These are phyloP conservation scores for Boletus subcaerulescens DNA, from an alignment of 768 basidiomycete species.

Conservation along the genomic window DNA sequence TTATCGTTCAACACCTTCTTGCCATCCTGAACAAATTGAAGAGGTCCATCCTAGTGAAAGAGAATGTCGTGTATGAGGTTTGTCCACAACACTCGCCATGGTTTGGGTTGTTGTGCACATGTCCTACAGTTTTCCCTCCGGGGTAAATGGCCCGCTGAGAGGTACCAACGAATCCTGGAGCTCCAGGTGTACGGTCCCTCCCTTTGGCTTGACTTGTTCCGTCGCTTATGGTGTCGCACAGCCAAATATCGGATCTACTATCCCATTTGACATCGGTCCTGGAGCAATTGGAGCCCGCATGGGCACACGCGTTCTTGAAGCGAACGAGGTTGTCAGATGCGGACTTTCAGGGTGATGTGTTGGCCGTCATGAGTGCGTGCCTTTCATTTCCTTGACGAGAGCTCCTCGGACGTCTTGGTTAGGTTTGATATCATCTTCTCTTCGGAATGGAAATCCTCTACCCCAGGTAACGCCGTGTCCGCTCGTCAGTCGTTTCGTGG, in stretches of 20 bases:
- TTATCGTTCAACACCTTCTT: constrained; percentile 63
- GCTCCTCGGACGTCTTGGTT: not conserved
- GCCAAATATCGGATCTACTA: constrained; percentile 66
- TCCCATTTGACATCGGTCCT: constrained; percentile 74
- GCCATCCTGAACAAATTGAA: constrained; percentile 74
- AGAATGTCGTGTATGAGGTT: constrained; percentile 69
- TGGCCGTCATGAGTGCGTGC: constrained; percentile 72
- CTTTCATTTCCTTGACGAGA: not conserved
- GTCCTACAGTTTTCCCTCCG: constrained; percentile 61
- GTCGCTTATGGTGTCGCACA: constrained; percentile 26
- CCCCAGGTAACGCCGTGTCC: constrained; percentile 88
- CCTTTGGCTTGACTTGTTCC: not conserved
- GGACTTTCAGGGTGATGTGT: constrained; percentile 79
- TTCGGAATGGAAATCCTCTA: constrained; percentile 70
- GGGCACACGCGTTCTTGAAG: constrained; percentile 73
- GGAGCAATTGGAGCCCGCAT: constrained; percentile 68
- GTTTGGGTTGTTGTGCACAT: not conserved
- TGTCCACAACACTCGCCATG: constrained; percentile 4
- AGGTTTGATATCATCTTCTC: constrained; percentile 76
- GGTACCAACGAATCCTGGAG: constrained; percentile 69
- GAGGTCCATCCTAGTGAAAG: constrained; percentile 51
- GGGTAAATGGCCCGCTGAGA: constrained; percentile 76
- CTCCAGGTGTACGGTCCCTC: constrained; percentile 56
- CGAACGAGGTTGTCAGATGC: constrained; percentile 74
- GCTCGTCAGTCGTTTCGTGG: constrained; percentile 45